These are phyloP conservation scores for Brassica juncea DNA, from an alignment of 345 rosid species.

Conservation along the genomic window DNA sequence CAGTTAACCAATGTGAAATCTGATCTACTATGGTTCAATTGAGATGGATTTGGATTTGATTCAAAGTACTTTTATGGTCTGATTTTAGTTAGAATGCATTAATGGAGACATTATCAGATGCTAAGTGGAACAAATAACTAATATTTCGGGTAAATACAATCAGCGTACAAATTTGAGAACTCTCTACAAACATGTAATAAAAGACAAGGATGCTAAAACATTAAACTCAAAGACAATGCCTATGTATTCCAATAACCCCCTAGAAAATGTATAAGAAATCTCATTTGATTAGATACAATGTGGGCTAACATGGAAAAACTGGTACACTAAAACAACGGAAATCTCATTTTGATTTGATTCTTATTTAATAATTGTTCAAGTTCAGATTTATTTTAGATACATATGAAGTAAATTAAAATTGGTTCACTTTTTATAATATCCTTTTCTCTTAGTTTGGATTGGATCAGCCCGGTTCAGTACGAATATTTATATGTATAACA, in stretches of 20 bases:
- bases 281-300: not conserved
- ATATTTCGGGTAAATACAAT: not conserved
- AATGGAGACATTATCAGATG: no score
- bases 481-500: not conserved
- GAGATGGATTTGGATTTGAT: not conserved
- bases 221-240: not conserved
- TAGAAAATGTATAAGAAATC: not conserved
- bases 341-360: not conserved
- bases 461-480: not conserved
- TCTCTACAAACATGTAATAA: not conserved
- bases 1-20: not conserved
- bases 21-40: not conserved
- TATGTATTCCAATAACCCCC: not conserved
- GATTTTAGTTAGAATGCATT: not conserved
- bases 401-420: not conserved
- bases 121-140: not conserved
- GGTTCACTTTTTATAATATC: not conserved
- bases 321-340: not conserved
- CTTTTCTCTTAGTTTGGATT: not conserved
- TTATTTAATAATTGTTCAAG: not conserved
- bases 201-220: not conserved
- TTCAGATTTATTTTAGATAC: not conserved
- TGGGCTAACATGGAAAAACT: not conserved
- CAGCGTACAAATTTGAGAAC: not conserved
- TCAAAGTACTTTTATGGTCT: not conserved